Evolutionary conservation across 1,284 basidiomycete genomes (phyloP).

Genomic region (Cryptococcus sp.): DNA sequence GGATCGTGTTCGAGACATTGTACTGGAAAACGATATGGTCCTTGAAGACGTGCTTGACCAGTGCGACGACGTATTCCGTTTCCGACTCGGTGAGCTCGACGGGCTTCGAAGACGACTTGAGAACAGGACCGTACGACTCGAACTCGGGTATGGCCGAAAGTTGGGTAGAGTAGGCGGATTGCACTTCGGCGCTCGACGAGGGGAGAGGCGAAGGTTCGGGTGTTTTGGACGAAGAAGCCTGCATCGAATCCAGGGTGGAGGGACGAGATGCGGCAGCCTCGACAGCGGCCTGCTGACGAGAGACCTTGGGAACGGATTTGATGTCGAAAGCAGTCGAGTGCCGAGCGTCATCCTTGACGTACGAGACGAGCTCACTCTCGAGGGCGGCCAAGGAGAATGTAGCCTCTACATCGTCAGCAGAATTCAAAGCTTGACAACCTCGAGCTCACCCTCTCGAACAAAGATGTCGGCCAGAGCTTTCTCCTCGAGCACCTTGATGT

Average conservation of each 20-base stretch:
- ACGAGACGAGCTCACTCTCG: conserved; percentile 79
- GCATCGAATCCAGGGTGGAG: conserved; percentile 67
- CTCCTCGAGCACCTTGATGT: conserved; percentile 77
- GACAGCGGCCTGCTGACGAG: conserved; percentile 77
- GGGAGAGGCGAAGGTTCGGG: conserved; percentile 59
- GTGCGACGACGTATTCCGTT: conserved; percentile 95
- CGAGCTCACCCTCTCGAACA: conserved; percentile 73
- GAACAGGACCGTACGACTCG: conserved; percentile 73
- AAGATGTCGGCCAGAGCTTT: conserved; percentile 75
- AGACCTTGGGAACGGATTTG: conserved; percentile 79
- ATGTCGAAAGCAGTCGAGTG: conserved; percentile 68
- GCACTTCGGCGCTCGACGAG: conserved; percentile 66
- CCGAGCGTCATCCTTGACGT: conserved; percentile 73
- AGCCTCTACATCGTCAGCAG: conserved; percentile 58
- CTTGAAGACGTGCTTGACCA: conserved; percentile 95
- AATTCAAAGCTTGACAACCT: neutral
- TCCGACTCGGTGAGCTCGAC: conserved; percentile 89
- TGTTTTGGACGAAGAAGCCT: conserved; percentile 54
- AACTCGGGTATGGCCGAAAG: conserved; percentile 83
- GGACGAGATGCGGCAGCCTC: conserved; percentile 69
- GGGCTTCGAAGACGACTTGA: conserved; percentile 78
- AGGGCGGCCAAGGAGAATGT: conserved; percentile 81
- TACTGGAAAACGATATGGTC: conserved; percentile 98
- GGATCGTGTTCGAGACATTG: conserved; percentile 96
- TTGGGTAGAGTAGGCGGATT: conserved; percentile 79